Evolutionary conservation across 2,329 filamentous ascomycete species (phyloP), one percentile per base, ranked within the genome.

Genomic region (Aspergillus sclerotialis): DNA sequence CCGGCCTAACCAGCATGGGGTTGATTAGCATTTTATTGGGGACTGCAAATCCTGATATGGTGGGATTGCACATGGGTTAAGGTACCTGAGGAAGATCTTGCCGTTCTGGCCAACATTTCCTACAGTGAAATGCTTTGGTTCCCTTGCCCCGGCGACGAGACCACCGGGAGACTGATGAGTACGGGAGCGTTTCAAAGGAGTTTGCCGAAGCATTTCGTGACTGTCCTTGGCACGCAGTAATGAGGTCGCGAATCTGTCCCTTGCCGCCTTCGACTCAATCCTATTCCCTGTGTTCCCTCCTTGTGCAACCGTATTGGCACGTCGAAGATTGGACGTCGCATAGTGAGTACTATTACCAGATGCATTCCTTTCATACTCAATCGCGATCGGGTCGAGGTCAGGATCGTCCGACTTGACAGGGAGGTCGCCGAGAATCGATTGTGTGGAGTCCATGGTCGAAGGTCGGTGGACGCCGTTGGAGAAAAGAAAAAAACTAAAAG

Each of bases 81-180:
- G 75, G 54, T 77, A 89, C 82, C 82, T 84, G 46, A 90, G 58
- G 60, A 87, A 90, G 60, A 90, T 85, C 55, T 80, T 79, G 25
- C 84, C 84, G 61, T 88, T 87, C 55, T 87, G 84, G 15, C 84
- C 84, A 39, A 90, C 84, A 58, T 88, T 89, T 32, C 81, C 78
- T 35, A 90, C 84, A 2, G 82, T 80, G 56, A 90, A 89, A 51
- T 85, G 79, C 35, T 81, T 75, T 31, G 78, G 80, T 55, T 80
- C 77, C 39, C 80, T 72, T 21, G 75, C 73, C 35, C 69, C 77
- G 30, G 78, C 75, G 37, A 70, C 64, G 38, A 73, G 73, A 50
- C 85, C 81, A 33, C 50, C 44, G 8, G 74, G 69, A n/a, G 69
- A 63, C 48, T 49, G 46, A 14, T 65, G 67, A 52, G 69, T 76